Base-by-base conservation (phyloP, 345 rosid genomes). In the Balakata baccata region DNA sequence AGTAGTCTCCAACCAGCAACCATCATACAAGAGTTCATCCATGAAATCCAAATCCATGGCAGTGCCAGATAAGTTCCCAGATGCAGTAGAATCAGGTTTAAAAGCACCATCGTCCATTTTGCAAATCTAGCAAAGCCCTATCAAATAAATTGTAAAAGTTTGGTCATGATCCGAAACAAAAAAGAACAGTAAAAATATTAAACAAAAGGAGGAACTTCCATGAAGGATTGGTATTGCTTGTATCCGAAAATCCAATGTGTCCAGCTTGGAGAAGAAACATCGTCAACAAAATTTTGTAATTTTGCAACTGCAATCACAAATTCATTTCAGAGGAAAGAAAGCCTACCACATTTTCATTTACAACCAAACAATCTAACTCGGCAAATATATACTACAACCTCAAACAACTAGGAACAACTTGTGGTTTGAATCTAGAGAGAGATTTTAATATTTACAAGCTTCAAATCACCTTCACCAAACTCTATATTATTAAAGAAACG, bases 11-110 rank as follows among this genome's bases (percentile, higher is more conserved):
- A 92, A 56, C 92, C 94, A 90, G 83, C 96, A 89, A 43, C 98
- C 92, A 74, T 89, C 95, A 65, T 79, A 79, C 84, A 92, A 85
- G 74, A 92, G 89, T 76, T 94, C 88, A 77, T 94, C 93, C 93
- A 94, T 84, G 75, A 90, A 87, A 83, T 92, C 93, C 83, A 94
- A 84, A 84, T 94, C 96, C 93, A 90, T 84, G 80, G 89, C 81
- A 54, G 86, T 63, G 38, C 81, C 90, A 12, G 82, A 73, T 71
- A 86, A 81, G 78, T 71, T 80, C 72, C 83, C 86, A 22, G 78
- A 72, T 51, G 80, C 46, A 76, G 90, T 53, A 75, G 90, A 83
- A 75, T 68, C 75, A 13, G 90, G 89, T 2, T 86, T 50, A 74
- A 79, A 78, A 14, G 77, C 78, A 61, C 83, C 87, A 71, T 74